These are phyloP conservation scores for Onygena corvina DNA, from an alignment of 2,329 filamentous ascomycete species.

Conservation along the genomic window DNA sequence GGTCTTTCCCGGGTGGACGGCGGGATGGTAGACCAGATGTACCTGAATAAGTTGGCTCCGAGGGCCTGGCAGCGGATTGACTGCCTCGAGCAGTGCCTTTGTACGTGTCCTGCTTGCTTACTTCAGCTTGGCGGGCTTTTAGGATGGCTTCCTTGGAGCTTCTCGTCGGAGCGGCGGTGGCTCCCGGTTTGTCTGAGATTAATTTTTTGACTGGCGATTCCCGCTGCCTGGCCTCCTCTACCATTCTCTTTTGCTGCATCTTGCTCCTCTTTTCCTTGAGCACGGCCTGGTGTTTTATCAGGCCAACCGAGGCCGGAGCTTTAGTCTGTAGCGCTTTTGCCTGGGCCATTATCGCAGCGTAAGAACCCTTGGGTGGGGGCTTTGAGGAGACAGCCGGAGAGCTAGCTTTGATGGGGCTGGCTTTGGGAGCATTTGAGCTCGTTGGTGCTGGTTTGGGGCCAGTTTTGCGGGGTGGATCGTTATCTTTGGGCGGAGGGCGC, in stretches of 20 bases:
- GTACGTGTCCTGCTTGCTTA: constrained; percentile 24
- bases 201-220: constrained; percentile 12
- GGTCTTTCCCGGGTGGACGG: constrained; percentile 19
- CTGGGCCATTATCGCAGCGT: constrained; percentile 46
- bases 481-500: constrained; percentile 16
- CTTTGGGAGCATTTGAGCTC: constrained; percentile 13
- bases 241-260: constrained; percentile 40
- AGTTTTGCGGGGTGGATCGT: constrained; percentile 1
- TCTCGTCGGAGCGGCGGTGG: constrained; percentile 13
- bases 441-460: constrained; percentile 16
- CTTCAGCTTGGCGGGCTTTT: constrained; percentile 17
- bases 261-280: constrained; percentile 46
- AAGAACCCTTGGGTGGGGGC: constrained; percentile 46
- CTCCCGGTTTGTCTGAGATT: constrained; percentile 20
- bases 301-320: constrained; percentile 36
- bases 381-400: constrained; percentile 24
- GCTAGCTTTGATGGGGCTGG: constrained; percentile 14
- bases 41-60: constrained; percentile 29
- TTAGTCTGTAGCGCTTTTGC: constrained; percentile 44
- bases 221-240: constrained; percentile 32
- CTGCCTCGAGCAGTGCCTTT: constrained; percentile 26
- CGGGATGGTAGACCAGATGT: constrained; percentile 30
- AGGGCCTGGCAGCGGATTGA: constrained; percentile 16
- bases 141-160: constrained; percentile 20
- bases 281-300: constrained; percentile 44